Conservation (phyloP, 805 yeast species). For the Kluyveromyces starmeri region DNA sequence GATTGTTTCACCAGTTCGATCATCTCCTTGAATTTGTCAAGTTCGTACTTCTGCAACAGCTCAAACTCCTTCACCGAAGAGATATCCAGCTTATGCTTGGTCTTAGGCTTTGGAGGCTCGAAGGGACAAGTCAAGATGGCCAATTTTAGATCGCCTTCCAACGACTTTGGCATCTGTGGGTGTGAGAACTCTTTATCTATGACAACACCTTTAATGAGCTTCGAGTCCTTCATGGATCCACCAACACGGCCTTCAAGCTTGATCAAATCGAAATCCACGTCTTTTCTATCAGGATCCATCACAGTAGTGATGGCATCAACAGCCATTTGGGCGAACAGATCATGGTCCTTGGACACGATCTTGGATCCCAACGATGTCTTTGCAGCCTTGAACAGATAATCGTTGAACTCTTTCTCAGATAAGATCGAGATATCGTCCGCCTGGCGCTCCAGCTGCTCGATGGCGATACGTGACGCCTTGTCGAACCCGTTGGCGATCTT, state of each 20-base stretch:
- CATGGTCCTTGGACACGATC: conserved; percentile 89
- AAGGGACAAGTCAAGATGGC: conserved; percentile 97
- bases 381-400: conserved; percentile 78
- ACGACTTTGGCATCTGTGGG: conserved; percentile 90
- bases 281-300: conserved; percentile 84
- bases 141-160: conserved; percentile 65
- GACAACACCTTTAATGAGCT: conserved; percentile 81
- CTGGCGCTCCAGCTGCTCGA: conserved; percentile 59
- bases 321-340: conserved; percentile 92
- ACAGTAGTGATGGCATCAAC: conserved; percentile 92
- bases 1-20: conserved; percentile 73
- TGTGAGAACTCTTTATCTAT: conserved; percentile 96
- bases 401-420: conserved; percentile 23
- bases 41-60: conserved; percentile 86
- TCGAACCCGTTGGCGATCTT: conserved; percentile 96
- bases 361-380: conserved; percentile 92
- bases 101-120: conserved; percentile 99
- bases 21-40: conserved; percentile 84
- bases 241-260: conserved; percentile 95
- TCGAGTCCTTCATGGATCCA: conserved; percentile 81
- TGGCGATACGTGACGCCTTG: conserved; percentile 90
- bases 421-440: conserved; percentile 54
- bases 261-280: conserved; percentile 94
- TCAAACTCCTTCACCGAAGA: conserved; percentile 90
- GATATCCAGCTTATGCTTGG: conserved; percentile 93